Evolutionary conservation across 768 basidiomycete genomes (phyloP).

Genomic region (Jaapia argillacea): DNA sequence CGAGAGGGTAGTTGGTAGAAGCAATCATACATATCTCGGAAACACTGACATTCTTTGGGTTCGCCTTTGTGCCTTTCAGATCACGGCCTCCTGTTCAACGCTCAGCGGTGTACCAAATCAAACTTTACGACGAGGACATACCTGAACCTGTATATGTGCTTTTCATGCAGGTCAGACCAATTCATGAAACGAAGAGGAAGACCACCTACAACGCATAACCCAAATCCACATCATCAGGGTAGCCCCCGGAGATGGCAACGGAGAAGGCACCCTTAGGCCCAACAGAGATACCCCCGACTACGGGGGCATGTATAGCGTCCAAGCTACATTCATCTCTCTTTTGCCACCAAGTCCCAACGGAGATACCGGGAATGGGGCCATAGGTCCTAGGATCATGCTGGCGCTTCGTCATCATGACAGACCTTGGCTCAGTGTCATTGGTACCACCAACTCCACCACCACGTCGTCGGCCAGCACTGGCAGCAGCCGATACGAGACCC

Average conservation of each 20-base stretch:
- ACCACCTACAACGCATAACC: conserved; percentile 72
- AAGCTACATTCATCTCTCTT: conserved; percentile 54
- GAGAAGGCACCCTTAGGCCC: conserved; percentile 68
- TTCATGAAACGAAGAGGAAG: background rate
- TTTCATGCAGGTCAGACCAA: conserved; percentile 1
- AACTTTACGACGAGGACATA: conserved; percentile 11
- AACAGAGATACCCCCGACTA: conserved; percentile 74
- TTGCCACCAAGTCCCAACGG: conserved; percentile 80
- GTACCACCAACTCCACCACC: conserved; percentile 4
- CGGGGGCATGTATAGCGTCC: conserved; percentile 84
- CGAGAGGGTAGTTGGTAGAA: background rate
- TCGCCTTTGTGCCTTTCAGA: conserved; percentile 71
- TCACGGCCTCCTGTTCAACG: conserved; percentile 62
- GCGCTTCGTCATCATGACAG: conserved; percentile 17
- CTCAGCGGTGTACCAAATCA: background rate
- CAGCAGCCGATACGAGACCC: conserved; percentile 2
- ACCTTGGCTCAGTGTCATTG: conserved; percentile 14
- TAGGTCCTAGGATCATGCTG: conserved; percentile 55
- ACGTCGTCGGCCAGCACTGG: conserved; percentile 13
- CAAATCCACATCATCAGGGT: conserved; percentile 76
- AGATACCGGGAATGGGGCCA: conserved; percentile 71
- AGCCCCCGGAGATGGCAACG: conserved; percentile 82
- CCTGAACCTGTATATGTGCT: conserved; percentile 81
- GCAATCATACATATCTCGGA: background rate
- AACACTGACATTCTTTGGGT: conserved; percentile 70